Conservation (phyloP, 805 yeast species). For the Wickerhamomyces xylosicus region DNA sequence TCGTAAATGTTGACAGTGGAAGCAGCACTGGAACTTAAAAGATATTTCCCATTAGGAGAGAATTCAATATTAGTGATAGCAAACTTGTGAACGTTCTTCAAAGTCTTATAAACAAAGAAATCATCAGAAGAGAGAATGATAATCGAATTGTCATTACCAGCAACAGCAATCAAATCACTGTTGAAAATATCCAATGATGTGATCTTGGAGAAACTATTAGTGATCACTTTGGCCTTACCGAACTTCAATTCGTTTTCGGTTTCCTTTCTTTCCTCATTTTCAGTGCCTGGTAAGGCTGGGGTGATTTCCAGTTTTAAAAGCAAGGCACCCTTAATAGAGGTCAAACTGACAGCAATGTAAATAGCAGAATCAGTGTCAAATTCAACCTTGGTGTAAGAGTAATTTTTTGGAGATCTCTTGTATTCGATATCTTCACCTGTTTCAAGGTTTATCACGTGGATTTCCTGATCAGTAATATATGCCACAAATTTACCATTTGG, state of each 20-base stretch:
- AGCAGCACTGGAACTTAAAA: conserved; percentile 73
- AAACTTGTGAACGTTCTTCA: conserved; percentile 63
- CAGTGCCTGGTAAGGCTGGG: neutral
- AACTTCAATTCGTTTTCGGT: conserved; percentile 5
- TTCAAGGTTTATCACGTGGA: conserved; percentile 18
- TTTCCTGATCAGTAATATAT: conserved; percentile 45
- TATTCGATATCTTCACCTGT: conserved; percentile 8
- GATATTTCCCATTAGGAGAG: conserved; percentile 52
- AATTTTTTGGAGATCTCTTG: conserved; percentile 13
- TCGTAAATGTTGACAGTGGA: conserved; percentile 55
- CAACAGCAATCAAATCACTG: conserved; percentile 29
- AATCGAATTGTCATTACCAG: conserved; percentile 53
- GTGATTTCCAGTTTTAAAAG: conserved; percentile 19
- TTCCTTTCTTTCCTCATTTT: conserved; percentile 6
- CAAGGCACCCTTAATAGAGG: conserved; percentile 30
- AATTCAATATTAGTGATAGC: conserved; percentile 69
- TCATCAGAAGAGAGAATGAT: conserved; percentile 41
- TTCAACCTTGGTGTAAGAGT: conserved; percentile 29
- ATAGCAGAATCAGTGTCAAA: conserved; percentile 26
- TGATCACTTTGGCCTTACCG: conserved; percentile 30
- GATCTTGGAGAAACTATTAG: conserved; percentile 43
- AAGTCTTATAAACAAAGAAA: conserved; percentile 38
- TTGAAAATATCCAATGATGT: conserved; percentile 37
- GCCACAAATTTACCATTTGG: conserved; percentile 58
- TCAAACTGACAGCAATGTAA: conserved; percentile 34